These are phyloP conservation scores for Herpetomonas tarakana DNA, from an alignment of 208 protist species.

Conservation along the genomic window DNA sequence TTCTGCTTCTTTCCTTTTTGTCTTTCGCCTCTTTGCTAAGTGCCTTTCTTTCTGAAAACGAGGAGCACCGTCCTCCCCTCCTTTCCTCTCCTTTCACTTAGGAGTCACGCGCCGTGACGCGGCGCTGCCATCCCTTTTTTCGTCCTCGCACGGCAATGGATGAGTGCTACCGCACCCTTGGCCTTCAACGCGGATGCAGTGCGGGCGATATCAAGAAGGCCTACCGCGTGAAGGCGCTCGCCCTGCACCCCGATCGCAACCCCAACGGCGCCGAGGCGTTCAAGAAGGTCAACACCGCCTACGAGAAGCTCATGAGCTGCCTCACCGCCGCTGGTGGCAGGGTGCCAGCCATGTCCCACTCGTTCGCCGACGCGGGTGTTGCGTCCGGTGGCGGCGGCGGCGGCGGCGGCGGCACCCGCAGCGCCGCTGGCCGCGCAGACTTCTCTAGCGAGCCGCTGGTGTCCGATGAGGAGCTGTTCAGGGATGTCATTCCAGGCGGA, in stretches of 20 bases:
- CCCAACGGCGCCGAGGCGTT: slow-evolving; percentile 72
- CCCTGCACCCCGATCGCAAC: slow-evolving; percentile 95
- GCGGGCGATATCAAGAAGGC: slow-evolving; percentile 87
- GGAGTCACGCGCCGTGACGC: no score
- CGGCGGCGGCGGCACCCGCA: neutral
- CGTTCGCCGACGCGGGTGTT: neutral
- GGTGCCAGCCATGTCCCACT: neutral
- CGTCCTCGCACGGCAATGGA: slow-evolving; percentile 29
- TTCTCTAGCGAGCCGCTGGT: neutral
- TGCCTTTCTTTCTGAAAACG: slow-evolving; percentile 14
- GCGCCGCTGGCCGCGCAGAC: neutral
- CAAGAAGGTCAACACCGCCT: slow-evolving; percentile 90
- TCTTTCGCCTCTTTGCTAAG: neutral
- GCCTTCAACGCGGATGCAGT: slow-evolving; percentile 62
- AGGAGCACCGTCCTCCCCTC: no score
- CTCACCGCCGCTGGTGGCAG: slow-evolving; percentile 30
- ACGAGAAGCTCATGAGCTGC: slow-evolving; percentile 91
- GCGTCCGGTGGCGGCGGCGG: neutral
- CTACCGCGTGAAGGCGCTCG: slow-evolving; percentile 90
- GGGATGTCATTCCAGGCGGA: slow-evolving; percentile 3
- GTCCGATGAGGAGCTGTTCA: slow-evolving; percentile 11
- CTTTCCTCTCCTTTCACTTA: no score
- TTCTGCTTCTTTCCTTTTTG: neutral
- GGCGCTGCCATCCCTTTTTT: no score
- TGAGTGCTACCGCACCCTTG: slow-evolving; percentile 53